phyloP scores from a whole-genome alignment of 2,329 filamentous ascomycete species.

The Fusarium setosum region DNA sequence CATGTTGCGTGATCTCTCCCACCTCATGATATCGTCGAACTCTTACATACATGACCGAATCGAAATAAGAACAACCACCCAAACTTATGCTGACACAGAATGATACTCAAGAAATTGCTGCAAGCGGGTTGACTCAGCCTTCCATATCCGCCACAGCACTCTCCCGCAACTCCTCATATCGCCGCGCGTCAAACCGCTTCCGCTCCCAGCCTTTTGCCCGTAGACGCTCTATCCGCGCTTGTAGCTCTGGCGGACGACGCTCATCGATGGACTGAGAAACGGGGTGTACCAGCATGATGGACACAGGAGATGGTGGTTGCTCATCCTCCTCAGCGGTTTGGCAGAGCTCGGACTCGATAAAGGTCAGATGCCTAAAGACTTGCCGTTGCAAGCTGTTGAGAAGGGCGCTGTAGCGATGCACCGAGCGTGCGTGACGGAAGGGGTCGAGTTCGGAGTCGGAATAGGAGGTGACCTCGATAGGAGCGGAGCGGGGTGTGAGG shows the following conservation, averaged over 20 bases:
- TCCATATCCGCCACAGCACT: slow-evolving; percentile 62
- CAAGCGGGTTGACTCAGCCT: slow-evolving; percentile 12
- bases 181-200: slow-evolving; percentile 63
- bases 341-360: slow-evolving; percentile 55
- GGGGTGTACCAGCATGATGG: background rate
- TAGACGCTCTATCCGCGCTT: slow-evolving; percentile 65
- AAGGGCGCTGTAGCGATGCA: slow-evolving; percentile 62
- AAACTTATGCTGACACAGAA: slow-evolving; percentile 5
- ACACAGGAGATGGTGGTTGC: slow-evolving; percentile 1
- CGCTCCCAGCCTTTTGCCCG: slow-evolving; percentile 66
- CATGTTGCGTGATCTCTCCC: slow-evolving; percentile 1
- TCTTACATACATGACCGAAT: slow-evolving; percentile 21
- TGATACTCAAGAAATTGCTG: background rate
- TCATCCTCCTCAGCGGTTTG: slow-evolving; percentile 40
- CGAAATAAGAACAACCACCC: slow-evolving; percentile 2
- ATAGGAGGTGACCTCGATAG: slow-evolving; percentile 15
- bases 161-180: slow-evolving; percentile 65
- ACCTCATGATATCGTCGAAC: slow-evolving; percentile 31
- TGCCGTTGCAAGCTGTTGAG: slow-evolving; percentile 61
- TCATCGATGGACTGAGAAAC: slow-evolving; percentile 46
- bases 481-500: slow-evolving; percentile 25
- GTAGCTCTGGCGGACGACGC: slow-evolving; percentile 54
- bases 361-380: slow-evolving; percentile 59
- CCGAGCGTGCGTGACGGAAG: slow-evolving; percentile 55
- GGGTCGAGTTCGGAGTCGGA: slow-evolving; percentile 42